Conservation (phyloP, 106 monocot genomes). For the Dioscorea alata region DNA sequence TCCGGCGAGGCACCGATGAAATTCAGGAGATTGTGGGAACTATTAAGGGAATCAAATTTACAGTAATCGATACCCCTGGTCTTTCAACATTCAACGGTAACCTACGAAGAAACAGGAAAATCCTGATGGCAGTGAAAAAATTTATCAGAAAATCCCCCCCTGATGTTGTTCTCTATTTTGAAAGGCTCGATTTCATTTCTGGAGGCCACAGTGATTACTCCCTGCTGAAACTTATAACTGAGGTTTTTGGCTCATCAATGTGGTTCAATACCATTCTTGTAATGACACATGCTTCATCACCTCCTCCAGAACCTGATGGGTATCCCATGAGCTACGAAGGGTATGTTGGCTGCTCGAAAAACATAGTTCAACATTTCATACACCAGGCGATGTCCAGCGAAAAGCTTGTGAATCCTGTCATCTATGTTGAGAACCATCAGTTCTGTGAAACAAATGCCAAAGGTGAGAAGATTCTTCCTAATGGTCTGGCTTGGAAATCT, state of each 20-base stretch:
- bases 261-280: slow-evolving; percentile 86
- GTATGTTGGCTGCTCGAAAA: slow-evolving; percentile 28
- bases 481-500: slow-evolving; percentile 54
- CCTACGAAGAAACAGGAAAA: slow-evolving; percentile 51
- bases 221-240: slow-evolving; percentile 71
- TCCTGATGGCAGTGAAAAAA: slow-evolving; percentile 48
- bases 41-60: slow-evolving; percentile 66
- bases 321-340: slow-evolving; percentile 43
- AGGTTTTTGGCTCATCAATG: slow-evolving; percentile 78
- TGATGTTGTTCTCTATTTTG: slow-evolving; percentile 78
- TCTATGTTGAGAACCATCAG: slow-evolving; percentile 78
- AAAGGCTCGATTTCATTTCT: slow-evolving; percentile 54
- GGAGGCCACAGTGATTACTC: slow-evolving; percentile 35
- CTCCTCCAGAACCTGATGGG: slow-evolving; percentile 53
- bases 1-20: slow-evolving; percentile 48
- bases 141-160: slow-evolving; percentile 74
- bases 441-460: slow-evolving; percentile 39
- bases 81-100: slow-evolving; percentile 37
- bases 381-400: slow-evolving; percentile 39
- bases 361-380: slow-evolving; percentile 49
- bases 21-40: slow-evolving; percentile 66
- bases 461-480: slow-evolving; percentile 74
- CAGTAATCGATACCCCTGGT: slow-evolving; percentile 87
- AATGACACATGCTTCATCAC: slow-evolving; percentile 74
- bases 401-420: slow-evolving; percentile 53